Evolutionary conservation across 2,329 filamentous ascomycete genomes (phyloP).

Genomic region (Colletotrichum sp.): DNA sequence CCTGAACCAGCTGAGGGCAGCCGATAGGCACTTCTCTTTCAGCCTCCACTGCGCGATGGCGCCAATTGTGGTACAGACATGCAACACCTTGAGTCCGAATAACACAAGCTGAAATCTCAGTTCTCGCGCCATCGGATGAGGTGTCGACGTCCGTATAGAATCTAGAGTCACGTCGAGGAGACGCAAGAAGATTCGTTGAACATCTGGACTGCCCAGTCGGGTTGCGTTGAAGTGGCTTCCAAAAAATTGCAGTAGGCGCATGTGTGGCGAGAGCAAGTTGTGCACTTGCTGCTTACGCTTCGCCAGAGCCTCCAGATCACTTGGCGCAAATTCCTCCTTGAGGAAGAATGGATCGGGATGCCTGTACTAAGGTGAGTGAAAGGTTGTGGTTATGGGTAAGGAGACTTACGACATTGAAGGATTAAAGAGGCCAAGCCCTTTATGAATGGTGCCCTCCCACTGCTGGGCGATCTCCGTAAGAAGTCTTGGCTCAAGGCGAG

Average conservation of each 20-base stretch:
- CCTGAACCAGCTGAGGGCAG: constrained; percentile 87
- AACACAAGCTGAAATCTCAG: constrained; percentile 89
- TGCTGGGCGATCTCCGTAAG: constrained; percentile 86
- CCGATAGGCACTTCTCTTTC: constrained; percentile 88
- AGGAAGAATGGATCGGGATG: constrained; percentile 89
- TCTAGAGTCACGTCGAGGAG: constrained; percentile 81
- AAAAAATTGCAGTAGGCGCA: constrained; percentile 85
- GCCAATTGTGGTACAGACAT: constrained; percentile 71
- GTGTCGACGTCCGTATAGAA: constrained; percentile 71
- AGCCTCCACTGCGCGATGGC: constrained; percentile 75
- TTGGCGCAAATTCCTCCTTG: constrained; percentile 91
- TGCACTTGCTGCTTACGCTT: constrained; percentile 81
- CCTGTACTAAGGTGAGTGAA: constrained; percentile 42
- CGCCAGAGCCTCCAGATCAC: constrained; percentile 76
- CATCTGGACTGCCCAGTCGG: constrained; percentile 81
- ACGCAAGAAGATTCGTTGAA: constrained; percentile 81
- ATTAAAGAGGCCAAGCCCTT: constrained; percentile 82
- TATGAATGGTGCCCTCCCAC: constrained; percentile 86
- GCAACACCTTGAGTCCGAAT: constrained; percentile 80
- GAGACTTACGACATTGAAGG: constrained; percentile 63
- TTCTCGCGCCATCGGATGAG: constrained; percentile 89
- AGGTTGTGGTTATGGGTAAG: background rate
- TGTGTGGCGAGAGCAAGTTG: constrained; percentile 85
- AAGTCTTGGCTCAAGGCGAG: constrained; percentile 83
- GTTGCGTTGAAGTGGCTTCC: constrained; percentile 95